Evolutionary conservation across 2,329 filamentous ascomycete species (phyloP), one percentile per base, ranked within the genome.

Genomic region (Berkeleyomyces basicola): DNA sequence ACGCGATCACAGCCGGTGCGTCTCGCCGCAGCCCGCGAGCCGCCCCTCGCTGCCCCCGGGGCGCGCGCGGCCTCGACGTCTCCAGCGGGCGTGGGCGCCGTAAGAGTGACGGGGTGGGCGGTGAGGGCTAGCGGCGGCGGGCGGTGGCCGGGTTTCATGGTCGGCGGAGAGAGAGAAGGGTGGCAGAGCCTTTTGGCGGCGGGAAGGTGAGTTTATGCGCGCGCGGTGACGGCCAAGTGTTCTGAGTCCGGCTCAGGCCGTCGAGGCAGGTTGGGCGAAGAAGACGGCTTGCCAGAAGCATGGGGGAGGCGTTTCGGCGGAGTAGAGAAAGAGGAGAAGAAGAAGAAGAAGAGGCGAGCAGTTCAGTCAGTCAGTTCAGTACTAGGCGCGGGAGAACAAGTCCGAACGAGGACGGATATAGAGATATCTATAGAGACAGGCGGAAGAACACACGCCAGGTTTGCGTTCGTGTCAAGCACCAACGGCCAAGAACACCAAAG

Each of bases 211-310:
- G 10, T 2, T 23, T 43, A 42, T n/a, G 14, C 9, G 39, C 23
- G 23, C 23, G 23, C 23, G 23, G 23, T 23, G 23, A 23, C 23
- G 23, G 23, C 2, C 23, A 23, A 11, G 16, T 46, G 31, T 47
- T 59, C 31, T 37, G 60, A 61, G 60, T 31, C 60, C 60, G 57
- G 60, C 60, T 61, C 60, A 57, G 36, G 60, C 37, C 49, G 60
- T 55, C 60, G 60, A 61, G 33, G 40, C 11, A 37, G 37, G 60
- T 43, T 43, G 49, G 39, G 14, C 10, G 9, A 55, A 16, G 7
- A 46, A 4, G 42, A 14, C 11, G 31, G 60, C 60, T 39, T 61
- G 40, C 51, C 33, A 57, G 40, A 57, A 57, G 60, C 60, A 61
- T 61, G 36, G 49, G 46, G 40, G 51, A 37, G 7, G 33, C 42